phyloP scores from a whole-genome alignment of 805 yeast genomes.

The Candida vaughaniae region DNA sequence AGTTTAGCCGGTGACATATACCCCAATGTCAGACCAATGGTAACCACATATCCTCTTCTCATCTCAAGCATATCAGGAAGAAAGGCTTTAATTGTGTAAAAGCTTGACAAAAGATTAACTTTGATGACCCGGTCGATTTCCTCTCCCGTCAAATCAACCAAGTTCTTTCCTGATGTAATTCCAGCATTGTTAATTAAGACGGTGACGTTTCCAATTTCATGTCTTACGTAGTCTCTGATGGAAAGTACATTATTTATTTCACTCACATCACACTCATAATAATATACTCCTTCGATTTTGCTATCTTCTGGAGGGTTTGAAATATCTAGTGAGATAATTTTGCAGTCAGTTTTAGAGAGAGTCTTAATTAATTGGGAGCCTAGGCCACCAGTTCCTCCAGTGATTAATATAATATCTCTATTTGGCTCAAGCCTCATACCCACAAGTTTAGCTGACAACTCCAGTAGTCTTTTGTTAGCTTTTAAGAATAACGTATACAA shows the following conservation, averaged over 20 bases:
- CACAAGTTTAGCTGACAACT: slow-evolving; percentile 37
- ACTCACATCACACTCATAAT: slow-evolving; percentile 71
- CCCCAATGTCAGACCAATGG: slow-evolving; percentile 83
- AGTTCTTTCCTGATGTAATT: slow-evolving; percentile 55
- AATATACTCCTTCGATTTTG: slow-evolving; percentile 44
- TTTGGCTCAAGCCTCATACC: slow-evolving; percentile 54
- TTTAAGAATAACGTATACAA: slow-evolving; percentile 11
- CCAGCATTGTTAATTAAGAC: slow-evolving; percentile 87
- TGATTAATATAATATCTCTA: slow-evolving; percentile 65
- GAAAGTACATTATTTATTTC: slow-evolving; percentile 42
- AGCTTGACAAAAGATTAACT: slow-evolving; percentile 69
- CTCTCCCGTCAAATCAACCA: slow-evolving; percentile 52
- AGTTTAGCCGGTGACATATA: slow-evolving; percentile 80
- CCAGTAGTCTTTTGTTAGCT: slow-evolving; percentile 22
- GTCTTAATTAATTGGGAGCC: slow-evolving; percentile 61
- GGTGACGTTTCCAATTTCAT: slow-evolving; percentile 59
- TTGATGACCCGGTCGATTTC: slow-evolving; percentile 64
- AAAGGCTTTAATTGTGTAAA: slow-evolving; percentile 66
- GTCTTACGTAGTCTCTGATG: slow-evolving; percentile 38
- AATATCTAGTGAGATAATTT: slow-evolving; percentile 69
- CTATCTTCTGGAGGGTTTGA: slow-evolving; percentile 31
- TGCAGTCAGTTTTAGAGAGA: slow-evolving; percentile 34
- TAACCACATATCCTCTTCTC: slow-evolving; percentile 73
- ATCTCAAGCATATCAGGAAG: slow-evolving; percentile 66
- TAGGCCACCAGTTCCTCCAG: slow-evolving; percentile 84